Percentiles rank a stretch among this genome's conserved stretches.
Evolutionary conservation across 2,329 filamentous ascomycete genomes (phyloP).

Genomic region (Gaeumannomyces tritici): DNA sequence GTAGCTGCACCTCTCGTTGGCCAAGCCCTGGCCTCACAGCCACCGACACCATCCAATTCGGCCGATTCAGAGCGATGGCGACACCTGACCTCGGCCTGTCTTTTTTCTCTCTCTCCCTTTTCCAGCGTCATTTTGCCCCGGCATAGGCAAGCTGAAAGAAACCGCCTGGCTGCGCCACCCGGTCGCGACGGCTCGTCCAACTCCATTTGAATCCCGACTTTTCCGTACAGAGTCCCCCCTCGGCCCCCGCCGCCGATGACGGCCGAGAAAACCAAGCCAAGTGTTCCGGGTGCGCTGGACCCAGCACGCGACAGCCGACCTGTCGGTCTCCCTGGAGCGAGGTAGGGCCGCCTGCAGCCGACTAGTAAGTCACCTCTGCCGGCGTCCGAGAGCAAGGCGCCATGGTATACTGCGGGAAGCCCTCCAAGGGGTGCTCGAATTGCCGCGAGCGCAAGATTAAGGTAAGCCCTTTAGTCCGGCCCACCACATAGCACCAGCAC

Average conservation of each 20-base stretch:
- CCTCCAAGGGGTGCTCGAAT: conserved; percentile 45
- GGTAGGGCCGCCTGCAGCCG: no score
- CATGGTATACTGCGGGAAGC: conserved; percentile 51
- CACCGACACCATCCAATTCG: not conserved
- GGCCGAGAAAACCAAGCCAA: no score
- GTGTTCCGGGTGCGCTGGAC: not conserved
- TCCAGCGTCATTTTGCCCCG: no score
- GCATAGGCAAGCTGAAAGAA: not conserved
- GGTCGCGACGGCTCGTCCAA: not conserved
- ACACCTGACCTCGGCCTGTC: not conserved
- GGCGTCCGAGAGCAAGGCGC: not conserved
- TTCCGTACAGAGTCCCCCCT: no score
- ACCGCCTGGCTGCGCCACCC: not conserved
- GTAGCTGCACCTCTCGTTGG: not conserved
- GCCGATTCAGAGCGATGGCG: not conserved
- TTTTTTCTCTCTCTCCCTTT: no score
- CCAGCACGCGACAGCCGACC: not conserved
- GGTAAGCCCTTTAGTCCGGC: conserved; percentile 26
- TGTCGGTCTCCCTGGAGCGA: not conserved
- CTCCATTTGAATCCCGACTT: not conserved
- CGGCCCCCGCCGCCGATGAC: no score
- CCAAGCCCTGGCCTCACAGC: not conserved
- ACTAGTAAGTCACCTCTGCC: not conserved
- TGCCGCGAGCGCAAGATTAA: conserved; percentile 47
- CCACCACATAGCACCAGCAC: no score